Evolutionary conservation across 73 alveolate species (phyloP).

Genomic region (Paramecium primaurelia): DNA sequence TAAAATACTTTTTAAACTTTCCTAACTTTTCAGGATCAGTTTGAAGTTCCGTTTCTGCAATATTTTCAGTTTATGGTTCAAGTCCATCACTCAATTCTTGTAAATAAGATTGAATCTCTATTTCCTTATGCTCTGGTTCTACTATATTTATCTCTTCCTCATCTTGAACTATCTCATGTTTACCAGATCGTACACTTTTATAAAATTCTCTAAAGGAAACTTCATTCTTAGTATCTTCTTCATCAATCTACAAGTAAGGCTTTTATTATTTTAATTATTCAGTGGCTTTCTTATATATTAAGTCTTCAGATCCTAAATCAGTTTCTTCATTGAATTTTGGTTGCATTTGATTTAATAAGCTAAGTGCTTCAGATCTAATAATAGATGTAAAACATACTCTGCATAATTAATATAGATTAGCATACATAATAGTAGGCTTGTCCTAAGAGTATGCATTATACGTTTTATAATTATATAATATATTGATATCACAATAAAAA

Average conservation of each 20-base stretch:
- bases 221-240: not conserved
- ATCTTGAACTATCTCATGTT: not conserved
- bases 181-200: not conserved
- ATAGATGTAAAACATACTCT: not conserved
- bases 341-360: not conserved
- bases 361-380: not conserved
- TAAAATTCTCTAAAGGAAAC: slow-evolving; percentile 3
- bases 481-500: not conserved
- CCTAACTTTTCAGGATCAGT: not conserved
- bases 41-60: not conserved
- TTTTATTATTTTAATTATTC: not conserved
- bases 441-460: not conserved
- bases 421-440: not conserved
- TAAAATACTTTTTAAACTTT: not conserved
- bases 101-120: not conserved
- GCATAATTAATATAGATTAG: not conserved
- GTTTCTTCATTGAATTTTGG: not conserved
- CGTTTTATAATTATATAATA: not conserved
- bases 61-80: not conserved
- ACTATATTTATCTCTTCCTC: not conserved
- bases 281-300: not conserved
- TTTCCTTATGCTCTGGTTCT: not conserved
- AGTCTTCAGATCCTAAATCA: not conserved
- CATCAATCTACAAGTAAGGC: not conserved
- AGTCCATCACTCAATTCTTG: slow-evolving; percentile 4